These are phyloP conservation scores for Ambrosia hybrid DNA, from an alignment of 140 eudicot genomes.

Conservation along the genomic window DNA sequence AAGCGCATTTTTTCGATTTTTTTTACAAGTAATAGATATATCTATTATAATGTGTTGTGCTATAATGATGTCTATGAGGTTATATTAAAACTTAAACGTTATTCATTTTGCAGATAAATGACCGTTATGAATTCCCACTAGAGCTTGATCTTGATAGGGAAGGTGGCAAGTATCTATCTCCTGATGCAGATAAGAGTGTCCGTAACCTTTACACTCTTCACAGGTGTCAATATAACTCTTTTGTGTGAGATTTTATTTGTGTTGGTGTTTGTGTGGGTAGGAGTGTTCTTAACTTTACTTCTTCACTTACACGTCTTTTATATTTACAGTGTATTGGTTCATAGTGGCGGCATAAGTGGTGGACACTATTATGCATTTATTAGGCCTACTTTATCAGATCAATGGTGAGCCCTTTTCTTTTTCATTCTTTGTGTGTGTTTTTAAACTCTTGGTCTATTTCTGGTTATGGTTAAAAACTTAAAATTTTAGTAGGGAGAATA, in stretches of 20 bases:
- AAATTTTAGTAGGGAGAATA: slow-evolving; percentile 3
- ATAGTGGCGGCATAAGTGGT: background rate
- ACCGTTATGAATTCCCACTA: slow-evolving; percentile 89
- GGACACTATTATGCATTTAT: slow-evolving; percentile 90
- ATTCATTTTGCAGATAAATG: slow-evolving; percentile 68
- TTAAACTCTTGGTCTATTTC: background rate
- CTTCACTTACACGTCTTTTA: background rate
- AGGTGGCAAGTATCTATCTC: slow-evolving; percentile 71
- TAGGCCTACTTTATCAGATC: slow-evolving; percentile 80
- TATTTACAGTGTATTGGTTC: slow-evolving; percentile 27
- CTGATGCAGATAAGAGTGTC: slow-evolving; percentile 75
- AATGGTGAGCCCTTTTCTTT: slow-evolving; percentile 48
- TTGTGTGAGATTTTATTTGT: background rate
- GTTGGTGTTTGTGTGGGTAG: too few relatives aligned
- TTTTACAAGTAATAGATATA: background rate
- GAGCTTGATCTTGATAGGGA: slow-evolving; percentile 88
- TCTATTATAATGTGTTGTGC: too few relatives aligned
- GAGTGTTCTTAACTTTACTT: background rate
- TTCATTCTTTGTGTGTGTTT: background rate
- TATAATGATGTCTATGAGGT: background rate
- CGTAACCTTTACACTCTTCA: slow-evolving; percentile 84
- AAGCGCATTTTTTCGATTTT: background rate
- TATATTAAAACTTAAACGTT: slow-evolving; percentile 2
- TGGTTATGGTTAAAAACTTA: background rate
- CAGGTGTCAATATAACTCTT: slow-evolving; percentile 42